Evolutionary conservation across 2,329 filamentous ascomycete genomes (phyloP).

Genomic region (Aureobasidium sp.): DNA sequence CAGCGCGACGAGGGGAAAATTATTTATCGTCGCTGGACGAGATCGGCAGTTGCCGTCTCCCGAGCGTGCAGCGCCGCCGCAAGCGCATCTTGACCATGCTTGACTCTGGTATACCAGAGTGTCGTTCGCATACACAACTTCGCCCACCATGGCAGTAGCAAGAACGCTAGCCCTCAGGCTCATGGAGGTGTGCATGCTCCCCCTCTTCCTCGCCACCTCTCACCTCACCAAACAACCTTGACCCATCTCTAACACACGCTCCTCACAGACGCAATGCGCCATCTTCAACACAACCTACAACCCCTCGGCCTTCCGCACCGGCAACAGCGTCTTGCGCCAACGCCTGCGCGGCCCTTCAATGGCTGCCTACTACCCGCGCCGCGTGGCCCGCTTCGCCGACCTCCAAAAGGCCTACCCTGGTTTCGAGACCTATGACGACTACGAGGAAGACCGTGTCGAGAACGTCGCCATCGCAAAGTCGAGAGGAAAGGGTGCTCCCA

Average conservation of each 20-base stretch:
- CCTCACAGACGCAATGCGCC: slow-evolving; percentile 68
- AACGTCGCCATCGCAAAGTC: slow-evolving; percentile 53
- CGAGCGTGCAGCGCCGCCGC: not conserved
- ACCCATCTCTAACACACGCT: not conserved
- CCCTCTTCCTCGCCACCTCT: too few relatives aligned
- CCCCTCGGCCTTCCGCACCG: slow-evolving; percentile 68
- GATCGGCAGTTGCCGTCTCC: not conserved
- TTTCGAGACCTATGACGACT: slow-evolving; percentile 62
- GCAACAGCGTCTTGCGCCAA: slow-evolving; percentile 87
- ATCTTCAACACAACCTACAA: slow-evolving; percentile 91
- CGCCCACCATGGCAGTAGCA: slow-evolving; percentile 40
- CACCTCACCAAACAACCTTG: too few relatives aligned
- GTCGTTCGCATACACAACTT: not conserved
- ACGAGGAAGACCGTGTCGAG: slow-evolving; percentile 71
- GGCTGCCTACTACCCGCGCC: slow-evolving; percentile 80
- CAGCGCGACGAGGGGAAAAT: not conserved
- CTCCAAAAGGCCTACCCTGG: slow-evolving; percentile 62
- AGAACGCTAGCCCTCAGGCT: slow-evolving; percentile 54
- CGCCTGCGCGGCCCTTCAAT: slow-evolving; percentile 75
- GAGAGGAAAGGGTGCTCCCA: slow-evolving; percentile 77
- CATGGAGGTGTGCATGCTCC: slow-evolving; percentile 56
- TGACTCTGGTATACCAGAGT: not conserved
- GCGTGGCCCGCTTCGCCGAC: slow-evolving; percentile 61
- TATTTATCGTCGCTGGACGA: not conserved
- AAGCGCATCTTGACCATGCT: not conserved